Evolutionary conservation across 1,284 basidiomycete species (phyloP).

Genomic region (Athelia psychrophila): DNA sequence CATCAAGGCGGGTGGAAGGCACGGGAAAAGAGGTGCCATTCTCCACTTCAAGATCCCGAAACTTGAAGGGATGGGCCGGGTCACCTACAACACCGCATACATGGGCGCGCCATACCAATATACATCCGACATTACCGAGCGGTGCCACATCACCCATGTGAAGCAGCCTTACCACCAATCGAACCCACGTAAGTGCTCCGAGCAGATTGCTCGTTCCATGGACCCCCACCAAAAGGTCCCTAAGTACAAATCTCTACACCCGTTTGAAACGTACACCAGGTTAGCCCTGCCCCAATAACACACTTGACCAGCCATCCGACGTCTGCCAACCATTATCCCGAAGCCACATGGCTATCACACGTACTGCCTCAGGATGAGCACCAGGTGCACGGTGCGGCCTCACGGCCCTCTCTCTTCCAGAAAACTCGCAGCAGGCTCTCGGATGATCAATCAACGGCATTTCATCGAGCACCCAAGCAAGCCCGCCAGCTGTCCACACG

Average conservation of each 20-base stretch:
- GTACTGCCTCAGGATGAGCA: neutral
- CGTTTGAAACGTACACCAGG: neutral
- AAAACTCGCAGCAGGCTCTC: neutral
- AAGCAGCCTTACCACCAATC: neutral
- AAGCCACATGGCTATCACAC: conserved; percentile 1
- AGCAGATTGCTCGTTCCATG: neutral
- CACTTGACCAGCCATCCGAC: neutral
- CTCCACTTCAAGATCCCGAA: conserved; percentile 1
- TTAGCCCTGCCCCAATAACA: neutral
- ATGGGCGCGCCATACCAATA: neutral
- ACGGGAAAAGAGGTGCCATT: neutral
- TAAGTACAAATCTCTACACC: neutral
- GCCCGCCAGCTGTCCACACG: too few species aligned
- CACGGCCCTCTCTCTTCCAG: neutral
- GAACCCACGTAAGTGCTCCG: neutral
- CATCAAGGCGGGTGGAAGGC: neutral
- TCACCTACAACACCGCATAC: too few species aligned
- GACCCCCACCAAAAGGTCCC: neutral
- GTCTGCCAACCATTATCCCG: conserved; percentile 1
- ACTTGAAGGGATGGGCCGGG: neutral
- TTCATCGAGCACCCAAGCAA: too few species aligned
- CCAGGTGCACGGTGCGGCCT: neutral
- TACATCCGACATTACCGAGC: neutral
- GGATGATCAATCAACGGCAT: neutral
- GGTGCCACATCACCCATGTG: neutral